These are phyloP conservation scores for Diplocarpon rosae DNA, from an alignment of 2,329 filamentous ascomycete genomes.

Conservation along the genomic window DNA sequence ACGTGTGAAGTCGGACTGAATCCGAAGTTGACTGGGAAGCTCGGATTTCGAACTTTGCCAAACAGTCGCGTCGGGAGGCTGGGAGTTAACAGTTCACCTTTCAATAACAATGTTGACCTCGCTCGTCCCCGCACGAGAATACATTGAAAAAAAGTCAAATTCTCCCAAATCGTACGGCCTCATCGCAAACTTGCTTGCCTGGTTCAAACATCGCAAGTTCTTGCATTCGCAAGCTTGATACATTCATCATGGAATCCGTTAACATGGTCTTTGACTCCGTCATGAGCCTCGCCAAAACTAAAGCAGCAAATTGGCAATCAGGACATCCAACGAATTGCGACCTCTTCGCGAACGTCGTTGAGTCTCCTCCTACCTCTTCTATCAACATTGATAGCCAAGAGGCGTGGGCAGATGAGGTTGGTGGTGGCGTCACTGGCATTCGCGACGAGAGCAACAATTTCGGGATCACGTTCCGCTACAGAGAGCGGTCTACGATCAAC, in stretches of 20 bases:
- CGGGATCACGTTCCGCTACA: neutral
- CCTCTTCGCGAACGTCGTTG: neutral
- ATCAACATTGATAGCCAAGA: neutral
- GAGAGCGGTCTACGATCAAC: neutral
- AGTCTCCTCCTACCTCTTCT: neutral
- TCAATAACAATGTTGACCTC: too few relatives aligned
- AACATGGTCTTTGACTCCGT: conserved; percentile 1
- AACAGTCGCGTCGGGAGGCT: too few relatives aligned
- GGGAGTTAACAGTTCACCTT: too few relatives aligned
- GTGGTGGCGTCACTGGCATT: conserved; percentile 7
- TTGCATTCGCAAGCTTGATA: too few relatives aligned
- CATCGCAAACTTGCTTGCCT: too few relatives aligned
- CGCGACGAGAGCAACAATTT: neutral
- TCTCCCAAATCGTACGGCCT: too few relatives aligned
- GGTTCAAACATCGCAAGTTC: too few relatives aligned
- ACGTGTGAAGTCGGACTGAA: too few relatives aligned
- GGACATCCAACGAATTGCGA: neutral
- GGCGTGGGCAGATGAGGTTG: conserved; percentile 11
- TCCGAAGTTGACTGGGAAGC: too few relatives aligned
- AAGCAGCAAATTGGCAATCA: neutral
- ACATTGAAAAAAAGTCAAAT: too few relatives aligned
- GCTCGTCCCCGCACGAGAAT: too few relatives aligned
- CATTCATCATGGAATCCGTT: neutral
- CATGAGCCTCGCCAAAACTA: neutral
- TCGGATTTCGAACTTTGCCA: too few relatives aligned